Base-by-base conservation (phyloP, 1,284 basidiomycete genomes). In the Sanghuangporus sanghuang region DNA sequence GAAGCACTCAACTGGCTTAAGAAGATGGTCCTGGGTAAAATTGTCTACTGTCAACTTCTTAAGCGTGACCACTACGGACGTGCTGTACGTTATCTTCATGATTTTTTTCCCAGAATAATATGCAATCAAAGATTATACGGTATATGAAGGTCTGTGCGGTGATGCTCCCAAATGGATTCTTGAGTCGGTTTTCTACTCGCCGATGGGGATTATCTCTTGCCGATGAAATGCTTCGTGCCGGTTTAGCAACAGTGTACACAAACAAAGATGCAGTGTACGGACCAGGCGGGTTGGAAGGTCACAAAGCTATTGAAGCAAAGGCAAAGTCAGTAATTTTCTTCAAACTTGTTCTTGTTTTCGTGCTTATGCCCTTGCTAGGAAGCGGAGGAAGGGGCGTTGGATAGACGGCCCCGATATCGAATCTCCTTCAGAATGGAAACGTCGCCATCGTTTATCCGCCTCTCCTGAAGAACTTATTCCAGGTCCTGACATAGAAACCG, bases 31-130 rank as follows among this genome's bases (percentile, higher is more conserved):
- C 73, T 79, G 23, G 82, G 88, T n/a, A 81, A 81, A 67, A 78
- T 74, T 0, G 75, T 93, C 0, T 85, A 84, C 62, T 89, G 89
- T 67, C 87, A 93, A 68, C 73, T 95, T 3, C 66, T 92, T 40
- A 78, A 84, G 5, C 86, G 84, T 62, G 95, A 96, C 72, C 93
- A 94, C 68, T 96, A 96, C 71, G 78, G 79, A 1, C 86, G 94
- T 3, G 81, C 93, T 14, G 94, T 95, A 69, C 65, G 81, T 75
- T 52, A n/a, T 59, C 32, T 38, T 14, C 18, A 21, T 50, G 1
- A 40, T 12, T 14, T 5, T 5, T 14, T 18, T 44, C 14, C 4
- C 27, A 32, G 27, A 32, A 32, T 32, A 32, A 14, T 44, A 44
- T 7, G 42, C 8, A 59, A 36, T 32, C 35, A 8, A 46, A 18